Conservation (phyloP, 169 alveolate genomes). For the Plasmodium gonderi region DNA sequence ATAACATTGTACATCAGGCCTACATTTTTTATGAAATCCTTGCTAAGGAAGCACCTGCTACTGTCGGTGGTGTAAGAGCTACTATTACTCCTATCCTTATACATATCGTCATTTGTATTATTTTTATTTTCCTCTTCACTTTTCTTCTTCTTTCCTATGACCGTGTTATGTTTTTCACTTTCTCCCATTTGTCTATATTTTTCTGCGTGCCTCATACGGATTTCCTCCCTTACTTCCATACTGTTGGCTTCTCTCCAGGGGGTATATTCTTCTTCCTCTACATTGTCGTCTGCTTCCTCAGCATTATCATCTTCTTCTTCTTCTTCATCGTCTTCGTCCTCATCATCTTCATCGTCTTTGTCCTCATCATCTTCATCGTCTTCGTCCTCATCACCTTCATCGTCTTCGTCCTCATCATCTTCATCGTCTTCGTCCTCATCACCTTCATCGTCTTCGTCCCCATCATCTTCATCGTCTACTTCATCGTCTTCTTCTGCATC, state of each 20-base stretch:
- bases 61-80: neutral
- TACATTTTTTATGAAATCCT: conserved; percentile 40
- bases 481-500: neutral
- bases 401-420: neutral
- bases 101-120: neutral
- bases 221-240: neutral
- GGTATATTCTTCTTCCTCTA: neutral
- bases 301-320: neutral
- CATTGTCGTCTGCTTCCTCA: neutral
- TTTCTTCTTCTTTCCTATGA: neutral
- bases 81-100: too few species aligned
- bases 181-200: neutral
- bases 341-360: neutral
- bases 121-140: neutral
- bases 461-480: neutral
- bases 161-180: neutral
- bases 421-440: neutral
- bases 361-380: neutral
- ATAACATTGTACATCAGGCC: conserved; percentile 48
- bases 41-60: conserved; percentile 9
- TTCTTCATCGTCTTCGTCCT: neutral
- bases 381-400: neutral
- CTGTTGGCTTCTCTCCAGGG: neutral
- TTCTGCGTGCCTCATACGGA: neutral
- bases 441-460: neutral